A percentile compares a stretch with the other conserved stretches of the same genome.
Conservation (phyloP, 768 basidiomycete species). For the Holtermannia corniformis region DNA sequence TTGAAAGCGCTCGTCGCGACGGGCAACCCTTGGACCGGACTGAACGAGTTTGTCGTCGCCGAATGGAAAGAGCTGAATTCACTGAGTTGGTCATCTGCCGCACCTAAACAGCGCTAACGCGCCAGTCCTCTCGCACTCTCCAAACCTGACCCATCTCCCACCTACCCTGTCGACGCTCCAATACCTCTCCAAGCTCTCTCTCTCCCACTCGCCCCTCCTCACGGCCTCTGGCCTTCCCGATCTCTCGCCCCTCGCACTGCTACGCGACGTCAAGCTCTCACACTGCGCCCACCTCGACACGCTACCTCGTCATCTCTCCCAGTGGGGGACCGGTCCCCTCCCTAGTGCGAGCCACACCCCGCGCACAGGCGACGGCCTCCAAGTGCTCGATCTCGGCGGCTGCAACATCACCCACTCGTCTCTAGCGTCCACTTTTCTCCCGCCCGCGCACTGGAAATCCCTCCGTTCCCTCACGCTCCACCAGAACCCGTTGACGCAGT, state of each 20-base stretch:
- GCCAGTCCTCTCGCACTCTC: constrained; percentile 32
- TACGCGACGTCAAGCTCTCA: constrained; percentile 32
- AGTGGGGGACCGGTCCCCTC: constrained; percentile 30
- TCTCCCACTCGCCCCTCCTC: constrained; percentile 31
- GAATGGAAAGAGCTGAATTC: constrained; percentile 33
- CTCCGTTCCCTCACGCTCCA: constrained; percentile 26
- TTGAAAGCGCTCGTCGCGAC: constrained; percentile 34
- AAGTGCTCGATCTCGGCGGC: constrained; percentile 32
- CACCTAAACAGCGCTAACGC: constrained; percentile 1
- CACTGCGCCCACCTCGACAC: constrained; percentile 26
- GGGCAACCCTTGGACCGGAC: constrained; percentile 25
- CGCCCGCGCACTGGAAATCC: constrained; percentile 10
- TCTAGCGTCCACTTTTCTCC: constrained; percentile 9
- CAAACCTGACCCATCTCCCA: constrained; percentile 20
- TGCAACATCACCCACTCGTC: constrained; percentile 19
- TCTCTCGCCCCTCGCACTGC: constrained; percentile 20
- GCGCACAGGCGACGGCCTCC: constrained; percentile 22
- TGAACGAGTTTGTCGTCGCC: constrained; percentile 18
- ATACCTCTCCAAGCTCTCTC: constrained; percentile 33
- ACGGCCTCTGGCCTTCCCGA: constrained; percentile 18
- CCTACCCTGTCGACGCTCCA: constrained; percentile 4
- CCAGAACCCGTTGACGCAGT: constrained; percentile 21
- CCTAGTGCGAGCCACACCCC: not conserved
- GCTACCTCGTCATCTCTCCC: constrained; percentile 15
- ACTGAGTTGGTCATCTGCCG: constrained; percentile 20